Percentiles rank a stretch among this genome's conserved stretches.
phyloP scores from a whole-genome alignment of 768 basidiomycete species.

The Dacryopinax primogenitus region DNA sequence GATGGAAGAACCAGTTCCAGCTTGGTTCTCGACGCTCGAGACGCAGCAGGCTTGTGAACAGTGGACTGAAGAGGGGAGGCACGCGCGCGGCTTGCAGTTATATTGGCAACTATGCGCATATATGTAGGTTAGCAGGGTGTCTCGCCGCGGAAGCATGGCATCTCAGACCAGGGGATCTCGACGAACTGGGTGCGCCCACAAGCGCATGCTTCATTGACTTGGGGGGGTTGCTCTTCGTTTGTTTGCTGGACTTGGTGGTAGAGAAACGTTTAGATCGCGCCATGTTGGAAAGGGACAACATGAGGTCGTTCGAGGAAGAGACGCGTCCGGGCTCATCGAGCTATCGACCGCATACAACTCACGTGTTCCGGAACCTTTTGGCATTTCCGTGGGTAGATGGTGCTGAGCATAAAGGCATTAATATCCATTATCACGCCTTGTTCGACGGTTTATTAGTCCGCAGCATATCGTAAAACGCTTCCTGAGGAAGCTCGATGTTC shows the following conservation, averaged over 20 bases:
- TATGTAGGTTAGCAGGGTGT: background rate
- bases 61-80: background rate
- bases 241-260: background rate
- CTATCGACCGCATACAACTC: background rate
- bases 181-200: background rate
- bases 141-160: background rate
- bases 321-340: background rate
- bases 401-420: too few relatives aligned
- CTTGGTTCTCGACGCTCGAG: background rate
- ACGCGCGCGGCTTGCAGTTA: background rate
- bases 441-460: conserved; percentile 38
- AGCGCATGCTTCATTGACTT: conserved; percentile 11
- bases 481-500: conserved; percentile 80
- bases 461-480: conserved; percentile 88
- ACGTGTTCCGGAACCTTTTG: conserved; percentile 8
- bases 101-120: background rate
- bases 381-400: too few relatives aligned
- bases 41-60: background rate
- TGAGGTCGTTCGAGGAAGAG: background rate
- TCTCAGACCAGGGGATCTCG: background rate
- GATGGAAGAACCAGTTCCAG: background rate
- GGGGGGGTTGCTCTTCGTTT: background rate
- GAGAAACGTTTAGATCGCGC: conserved; percentile 16
- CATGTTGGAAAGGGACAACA: conserved; percentile 15
- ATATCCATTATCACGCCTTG: background rate